Conservation (phyloP, 2,329 filamentous ascomycete species). For the Fonsecaea multimorphosa region DNA sequence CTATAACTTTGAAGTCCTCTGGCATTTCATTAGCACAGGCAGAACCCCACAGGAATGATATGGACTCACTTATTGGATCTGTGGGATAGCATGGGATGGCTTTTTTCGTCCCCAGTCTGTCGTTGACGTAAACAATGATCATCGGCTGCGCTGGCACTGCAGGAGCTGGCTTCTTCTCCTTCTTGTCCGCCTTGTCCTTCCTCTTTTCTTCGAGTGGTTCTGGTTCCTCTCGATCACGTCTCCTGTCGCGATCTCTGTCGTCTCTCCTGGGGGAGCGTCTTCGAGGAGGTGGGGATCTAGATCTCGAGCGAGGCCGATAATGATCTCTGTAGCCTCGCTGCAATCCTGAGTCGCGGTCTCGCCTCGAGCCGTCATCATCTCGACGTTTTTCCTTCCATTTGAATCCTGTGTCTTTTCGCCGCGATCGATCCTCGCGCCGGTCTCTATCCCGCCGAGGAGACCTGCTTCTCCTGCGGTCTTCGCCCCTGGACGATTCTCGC, state of each 20-base stretch:
- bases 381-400: conserved; percentile 59
- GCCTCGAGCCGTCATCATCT: conserved; percentile 46
- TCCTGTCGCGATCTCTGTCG: conserved; percentile 40
- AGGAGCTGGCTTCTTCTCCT: conserved; percentile 38
- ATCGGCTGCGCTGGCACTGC: conserved; percentile 70
- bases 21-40: conserved; percentile 29
- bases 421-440: conserved; percentile 45
- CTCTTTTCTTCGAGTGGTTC: conserved; percentile 35
- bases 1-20: conserved; percentile 86
- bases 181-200: conserved; percentile 42
- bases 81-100: conserved; percentile 86
- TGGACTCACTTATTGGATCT: conserved; percentile 70
- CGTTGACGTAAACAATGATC: conserved; percentile 94
- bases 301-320: conserved; percentile 46
- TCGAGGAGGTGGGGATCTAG: conserved; percentile 44
- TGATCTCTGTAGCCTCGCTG: conserved; percentile 60
- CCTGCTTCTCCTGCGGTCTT: conserved; percentile 51
- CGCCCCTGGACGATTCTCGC: conserved; percentile 29
- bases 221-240: conserved; percentile 37
- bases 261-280: conserved; percentile 24
- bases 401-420: conserved; percentile 54
- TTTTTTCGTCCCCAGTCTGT: conserved; percentile 93
- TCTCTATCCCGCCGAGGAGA: conserved; percentile 49
- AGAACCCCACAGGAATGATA: not conserved
- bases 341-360: conserved; percentile 55